Conservation (phyloP, 2,329 filamentous ascomycete genomes). For the Trichocomaceae sp. region DNA sequence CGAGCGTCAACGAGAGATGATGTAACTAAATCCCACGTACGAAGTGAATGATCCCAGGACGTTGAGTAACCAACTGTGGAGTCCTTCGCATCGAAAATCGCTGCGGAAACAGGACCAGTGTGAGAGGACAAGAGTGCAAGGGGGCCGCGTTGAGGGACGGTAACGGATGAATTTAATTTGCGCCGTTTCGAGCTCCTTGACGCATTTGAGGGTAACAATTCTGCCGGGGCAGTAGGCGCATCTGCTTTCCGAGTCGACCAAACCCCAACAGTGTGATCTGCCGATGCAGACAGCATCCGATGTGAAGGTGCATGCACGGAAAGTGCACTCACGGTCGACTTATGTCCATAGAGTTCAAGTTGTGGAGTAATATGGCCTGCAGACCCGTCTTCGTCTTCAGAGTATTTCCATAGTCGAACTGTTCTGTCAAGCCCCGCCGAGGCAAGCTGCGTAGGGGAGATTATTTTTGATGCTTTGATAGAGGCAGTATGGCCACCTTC, state of each 20-base stretch:
- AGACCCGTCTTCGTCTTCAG: slow-evolving; percentile 56
- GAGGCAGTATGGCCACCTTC: slow-evolving; percentile 69
- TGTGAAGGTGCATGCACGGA: slow-evolving; percentile 66
- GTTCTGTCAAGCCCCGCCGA: slow-evolving; percentile 80
- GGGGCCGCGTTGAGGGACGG: slow-evolving; percentile 65
- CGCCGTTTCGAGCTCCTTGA: slow-evolving; percentile 65
- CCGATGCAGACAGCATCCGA: slow-evolving; percentile 76
- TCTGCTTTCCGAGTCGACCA: slow-evolving; percentile 78
- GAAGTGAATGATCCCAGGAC: slow-evolving; percentile 84
- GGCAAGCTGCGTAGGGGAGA: slow-evolving; percentile 70
- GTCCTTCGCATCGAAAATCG: slow-evolving; percentile 78
- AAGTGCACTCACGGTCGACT: slow-evolving; percentile 64
- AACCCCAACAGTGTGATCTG: slow-evolving; percentile 76
- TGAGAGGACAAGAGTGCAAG: slow-evolving; percentile 67
- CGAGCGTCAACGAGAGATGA: slow-evolving; percentile 70
- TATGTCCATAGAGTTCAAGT: slow-evolving; percentile 79
- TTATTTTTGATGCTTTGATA: slow-evolving; percentile 75
- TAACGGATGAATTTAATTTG: slow-evolving; percentile 58
- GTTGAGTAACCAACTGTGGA: slow-evolving; percentile 83
- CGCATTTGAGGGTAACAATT: slow-evolving; percentile 61
- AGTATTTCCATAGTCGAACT: slow-evolving; percentile 84
- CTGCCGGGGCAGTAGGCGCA: slow-evolving; percentile 64
- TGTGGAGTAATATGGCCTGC: slow-evolving; percentile 61
- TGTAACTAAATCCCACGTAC: slow-evolving; percentile 86
- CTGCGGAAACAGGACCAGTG: slow-evolving; percentile 67